A percentile compares a stretch with the other conserved stretches of the same genome.
Conservation (phyloP, 2,329 filamentous ascomycete genomes). For the Aspergillus sp. region DNA sequence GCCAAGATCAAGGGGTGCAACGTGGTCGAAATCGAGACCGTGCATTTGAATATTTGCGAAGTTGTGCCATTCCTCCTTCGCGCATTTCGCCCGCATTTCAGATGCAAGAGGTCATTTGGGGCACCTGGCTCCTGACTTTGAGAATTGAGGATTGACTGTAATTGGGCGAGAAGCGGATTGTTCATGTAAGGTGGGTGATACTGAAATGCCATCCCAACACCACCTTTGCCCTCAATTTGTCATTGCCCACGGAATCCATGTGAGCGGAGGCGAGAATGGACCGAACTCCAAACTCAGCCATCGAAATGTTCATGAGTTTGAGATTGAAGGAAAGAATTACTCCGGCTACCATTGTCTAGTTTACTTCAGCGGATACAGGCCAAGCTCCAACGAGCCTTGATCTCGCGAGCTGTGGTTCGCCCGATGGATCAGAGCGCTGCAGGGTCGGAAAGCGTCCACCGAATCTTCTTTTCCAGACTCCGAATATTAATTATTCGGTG, state of each 20-base stretch:
- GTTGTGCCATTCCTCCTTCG: not conserved
- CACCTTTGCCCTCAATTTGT: conserved; percentile 1
- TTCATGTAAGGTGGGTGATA: conserved; percentile 15
- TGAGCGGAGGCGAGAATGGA: not conserved
- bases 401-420: conserved; percentile 9
- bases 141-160: not conserved
- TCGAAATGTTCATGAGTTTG: not conserved
- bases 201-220: not conserved
- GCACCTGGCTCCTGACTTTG: conserved; percentile 5
- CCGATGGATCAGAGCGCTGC: conserved; percentile 2
- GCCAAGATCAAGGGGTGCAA: conserved; percentile 27
- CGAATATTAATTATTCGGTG: not conserved
- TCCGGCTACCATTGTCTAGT: not conserved
- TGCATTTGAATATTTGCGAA: conserved; percentile 10
- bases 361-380: not conserved
- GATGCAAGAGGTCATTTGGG: conserved; percentile 15
- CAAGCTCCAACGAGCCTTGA: conserved; percentile 3
- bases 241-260: not conserved
- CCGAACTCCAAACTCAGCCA: not conserved
- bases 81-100: conserved; percentile 4
- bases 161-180: conserved; percentile 3
- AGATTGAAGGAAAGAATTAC: not conserved
- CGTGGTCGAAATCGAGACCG: conserved; percentile 23
- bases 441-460: conserved; percentile 3
- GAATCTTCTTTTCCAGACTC: not conserved